Evolutionary conservation across 139 green algal genomes (phyloP).

Genomic region (Tetradesmus obliquus): DNA sequence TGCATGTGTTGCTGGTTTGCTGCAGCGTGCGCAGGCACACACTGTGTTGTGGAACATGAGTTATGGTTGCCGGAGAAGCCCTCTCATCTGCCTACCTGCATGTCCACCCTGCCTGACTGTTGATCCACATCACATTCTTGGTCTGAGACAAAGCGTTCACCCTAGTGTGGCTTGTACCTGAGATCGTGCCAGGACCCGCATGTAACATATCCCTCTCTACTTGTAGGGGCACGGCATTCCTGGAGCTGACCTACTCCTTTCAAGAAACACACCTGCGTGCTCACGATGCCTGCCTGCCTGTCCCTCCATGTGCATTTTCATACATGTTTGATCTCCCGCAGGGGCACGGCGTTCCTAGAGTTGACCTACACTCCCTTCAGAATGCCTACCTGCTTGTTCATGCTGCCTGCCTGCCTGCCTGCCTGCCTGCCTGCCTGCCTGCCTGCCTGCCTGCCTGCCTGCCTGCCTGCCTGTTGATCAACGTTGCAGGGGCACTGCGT

Average conservation of each 20-base stretch:
- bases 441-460: not conserved
- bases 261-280: too few species aligned
- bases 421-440: not conserved
- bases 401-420: not conserved
- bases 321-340: not conserved
- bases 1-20: too few species aligned
- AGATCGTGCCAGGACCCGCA: not conserved
- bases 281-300: too few species aligned
- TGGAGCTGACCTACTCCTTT: too few species aligned
- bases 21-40: too few species aligned
- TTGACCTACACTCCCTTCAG: slow-evolving; percentile 29
- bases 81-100: too few species aligned
- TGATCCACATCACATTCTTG: too few species aligned
- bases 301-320: not conserved
- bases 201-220: not conserved
- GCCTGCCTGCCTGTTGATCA: not conserved
- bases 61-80: too few species aligned
- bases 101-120: too few species aligned
- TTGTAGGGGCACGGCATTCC: not conserved
- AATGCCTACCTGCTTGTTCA: not conserved
- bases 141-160: too few species aligned
- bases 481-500: not conserved
- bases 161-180: too few species aligned
- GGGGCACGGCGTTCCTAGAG: slow-evolving; percentile 19
- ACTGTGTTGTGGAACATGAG: too few species aligned